phyloP scores from a whole-genome alignment of 768 basidiomycete genomes.

The Suillus clintonianus region DNA sequence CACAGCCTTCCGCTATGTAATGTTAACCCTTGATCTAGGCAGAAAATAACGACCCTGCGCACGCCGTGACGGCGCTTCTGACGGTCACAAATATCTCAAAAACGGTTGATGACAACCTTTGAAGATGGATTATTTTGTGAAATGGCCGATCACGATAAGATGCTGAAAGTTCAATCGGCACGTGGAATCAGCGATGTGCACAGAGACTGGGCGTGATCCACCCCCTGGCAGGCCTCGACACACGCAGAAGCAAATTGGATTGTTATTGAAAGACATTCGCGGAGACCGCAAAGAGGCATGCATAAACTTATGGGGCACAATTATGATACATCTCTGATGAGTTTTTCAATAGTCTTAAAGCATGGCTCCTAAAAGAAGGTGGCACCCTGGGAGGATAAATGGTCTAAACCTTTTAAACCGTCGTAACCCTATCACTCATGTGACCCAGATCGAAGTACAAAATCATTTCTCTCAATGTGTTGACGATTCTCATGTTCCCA shows the following conservation, averaged over 20 bases:
- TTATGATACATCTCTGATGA: not conserved
- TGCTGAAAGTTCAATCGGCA: not conserved
- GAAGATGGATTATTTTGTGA: not conserved
- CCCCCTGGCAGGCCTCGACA: not conserved
- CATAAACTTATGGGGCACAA: not conserved
- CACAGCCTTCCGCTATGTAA: not conserved
- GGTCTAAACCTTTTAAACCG: not conserved
- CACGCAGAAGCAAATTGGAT: not conserved
- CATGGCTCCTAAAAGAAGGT: not conserved
- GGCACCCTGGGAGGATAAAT: not conserved
- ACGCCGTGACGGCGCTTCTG: not conserved
- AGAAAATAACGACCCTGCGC: not conserved
- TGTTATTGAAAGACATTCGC: not conserved
- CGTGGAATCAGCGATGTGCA: not conserved
- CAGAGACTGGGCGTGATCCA: not conserved
- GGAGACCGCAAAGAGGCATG: not conserved
- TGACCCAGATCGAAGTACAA: not conserved
- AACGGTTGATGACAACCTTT: not conserved
- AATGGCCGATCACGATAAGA: not conserved
- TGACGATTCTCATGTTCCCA: not conserved
- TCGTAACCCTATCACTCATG: not conserved
- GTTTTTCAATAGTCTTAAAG: not conserved
- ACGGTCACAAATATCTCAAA: not conserved
- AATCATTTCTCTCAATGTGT: not conserved
- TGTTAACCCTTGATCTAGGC: not conserved